A percentile compares a stretch with the other conserved stretches of the same genome.
Conservation (phyloP, 2,329 filamentous ascomycete species). For the Penicillium sp. region DNA sequence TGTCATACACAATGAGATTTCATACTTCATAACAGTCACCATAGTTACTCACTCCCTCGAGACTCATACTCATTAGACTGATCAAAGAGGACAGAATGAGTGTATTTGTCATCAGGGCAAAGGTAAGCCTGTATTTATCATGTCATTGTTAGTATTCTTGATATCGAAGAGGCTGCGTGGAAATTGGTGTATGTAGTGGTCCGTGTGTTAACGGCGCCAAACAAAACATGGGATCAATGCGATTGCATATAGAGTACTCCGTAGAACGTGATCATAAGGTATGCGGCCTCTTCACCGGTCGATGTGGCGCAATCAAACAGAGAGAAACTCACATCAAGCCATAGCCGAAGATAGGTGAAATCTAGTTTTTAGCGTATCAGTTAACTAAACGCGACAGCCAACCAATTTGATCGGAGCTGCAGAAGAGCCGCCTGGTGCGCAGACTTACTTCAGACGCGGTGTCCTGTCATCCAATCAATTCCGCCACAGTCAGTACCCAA, state of each 20-base stretch:
- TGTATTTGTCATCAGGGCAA: slow-evolving; percentile 59
- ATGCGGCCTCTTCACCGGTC: slow-evolving; percentile 26
- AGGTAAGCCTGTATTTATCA: slow-evolving; percentile 47
- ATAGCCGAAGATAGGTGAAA: slow-evolving; percentile 41
- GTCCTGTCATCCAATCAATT: slow-evolving; percentile 41
- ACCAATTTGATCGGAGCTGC: slow-evolving; percentile 35
- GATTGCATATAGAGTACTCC: slow-evolving; percentile 9
- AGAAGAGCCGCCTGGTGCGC: slow-evolving; percentile 30
- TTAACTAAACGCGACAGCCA: slow-evolving; percentile 39
- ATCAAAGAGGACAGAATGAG: slow-evolving; percentile 58
- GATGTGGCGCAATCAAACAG: slow-evolving; percentile 25
- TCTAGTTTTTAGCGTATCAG: slow-evolving; percentile 39
- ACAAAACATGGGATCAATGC: slow-evolving; percentile 1
- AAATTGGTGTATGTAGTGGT: slow-evolving; percentile 15
- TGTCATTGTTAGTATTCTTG: slow-evolving; percentile 15
- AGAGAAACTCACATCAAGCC: slow-evolving; percentile 37
- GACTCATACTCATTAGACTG: slow-evolving; percentile 55
- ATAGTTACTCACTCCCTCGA: slow-evolving; percentile 49
- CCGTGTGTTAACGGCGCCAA: background rate
- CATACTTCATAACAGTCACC: slow-evolving; percentile 8
- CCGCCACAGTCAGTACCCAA: slow-evolving; percentile 35
- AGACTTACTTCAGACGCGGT: slow-evolving; percentile 39
- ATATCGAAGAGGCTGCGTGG: slow-evolving; percentile 12
- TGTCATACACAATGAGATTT: slow-evolving; percentile 26
- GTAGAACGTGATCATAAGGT: slow-evolving; percentile 36